Evolutionary conservation across 2,329 filamentous ascomycete species (phyloP), one percentile per base, ranked within the genome.

Genomic region (Ophiosphaerella narmari): DNA sequence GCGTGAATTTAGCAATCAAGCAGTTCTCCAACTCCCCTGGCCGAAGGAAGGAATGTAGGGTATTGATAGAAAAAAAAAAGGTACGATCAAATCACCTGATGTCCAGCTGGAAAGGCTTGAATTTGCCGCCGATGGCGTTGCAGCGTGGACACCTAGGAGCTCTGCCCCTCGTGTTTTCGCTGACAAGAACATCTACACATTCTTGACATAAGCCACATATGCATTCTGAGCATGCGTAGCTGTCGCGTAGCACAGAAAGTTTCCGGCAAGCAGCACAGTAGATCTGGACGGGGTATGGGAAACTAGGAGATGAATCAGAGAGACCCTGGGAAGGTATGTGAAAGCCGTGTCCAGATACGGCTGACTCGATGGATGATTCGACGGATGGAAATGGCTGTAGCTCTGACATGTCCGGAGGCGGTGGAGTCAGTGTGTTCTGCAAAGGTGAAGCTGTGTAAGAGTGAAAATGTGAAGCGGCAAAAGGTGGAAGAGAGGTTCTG

Each of bases 171-270:
- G 68, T 86, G 70, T 91, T 87, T 70, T 91, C 88, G 61, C 83
- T 84, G 74, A 90, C 86, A 47, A 93, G 79, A 31, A 90, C 85
- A 65, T 91, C 88, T 50, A 97, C 91, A 66, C 93, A 97, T 51
- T 91, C 86, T 57, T 87, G 85, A 73, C 94, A 97, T 42, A 97
- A 82, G 13, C 92, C 93, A 70, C 91, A 96, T 57, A 97, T 96
- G 72, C 94, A 97, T 73, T 97, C 92, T 1, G 92, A 96, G 72
- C 93, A 97, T 18, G 93, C 93, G 68, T 91, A 97, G 31, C 90
- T 94, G 65, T 93, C 89, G 65, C 86, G 87, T 23, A 97, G 78
- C 9, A 87, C 78, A 43, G 88, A 92, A 14, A 91, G 80, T 33
- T 87, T 85, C 57, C 90, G 86, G 68, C 93, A 97, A 40, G 88